Percentiles rank a stretch among this genome's conserved stretches.
Evolutionary conservation across 2,329 filamentous ascomycete genomes (phyloP).

Genomic region (Rutstroemia sp.): DNA sequence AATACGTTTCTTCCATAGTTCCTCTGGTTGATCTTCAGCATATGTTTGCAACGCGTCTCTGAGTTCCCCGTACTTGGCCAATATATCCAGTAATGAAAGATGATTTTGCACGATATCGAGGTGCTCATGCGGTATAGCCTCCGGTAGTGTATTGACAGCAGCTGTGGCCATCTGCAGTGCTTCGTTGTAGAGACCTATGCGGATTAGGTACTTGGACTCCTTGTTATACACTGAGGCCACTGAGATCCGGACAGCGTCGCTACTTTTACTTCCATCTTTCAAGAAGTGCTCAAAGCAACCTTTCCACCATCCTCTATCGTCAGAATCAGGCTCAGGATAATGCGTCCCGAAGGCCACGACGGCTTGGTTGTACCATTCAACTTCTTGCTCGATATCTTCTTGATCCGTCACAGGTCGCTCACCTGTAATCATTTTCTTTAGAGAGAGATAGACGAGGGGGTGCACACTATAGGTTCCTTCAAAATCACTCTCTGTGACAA

Average conservation of each 20-base stretch:
- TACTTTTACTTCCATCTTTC: slow-evolving; percentile 14
- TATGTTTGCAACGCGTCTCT: slow-evolving; percentile 15
- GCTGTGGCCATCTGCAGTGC: slow-evolving; percentile 19
- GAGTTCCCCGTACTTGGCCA: slow-evolving; percentile 21
- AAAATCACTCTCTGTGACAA: slow-evolving; percentile 9
- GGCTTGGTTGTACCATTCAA: slow-evolving; percentile 19
- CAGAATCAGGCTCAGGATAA: slow-evolving; percentile 17
- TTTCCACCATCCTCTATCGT: slow-evolving; percentile 22
- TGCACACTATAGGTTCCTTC: slow-evolving; percentile 21
- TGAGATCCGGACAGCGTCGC: slow-evolving; percentile 13
- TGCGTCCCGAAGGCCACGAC: slow-evolving; percentile 18
- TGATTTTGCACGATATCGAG: slow-evolving; percentile 18
- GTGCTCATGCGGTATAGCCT: slow-evolving; percentile 15
- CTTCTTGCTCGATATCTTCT: slow-evolving; percentile 14
- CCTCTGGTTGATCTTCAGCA: slow-evolving; percentile 11
- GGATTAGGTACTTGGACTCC: slow-evolving; percentile 19
- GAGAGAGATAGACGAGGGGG: slow-evolving; percentile 19
- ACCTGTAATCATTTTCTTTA: slow-evolving; percentile 13
- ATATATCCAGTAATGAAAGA: slow-evolving; percentile 14
- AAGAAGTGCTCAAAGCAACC: slow-evolving; percentile 19
- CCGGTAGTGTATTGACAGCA: slow-evolving; percentile 18
- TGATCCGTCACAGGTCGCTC: slow-evolving; percentile 11
- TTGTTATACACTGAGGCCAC: slow-evolving; percentile 19
- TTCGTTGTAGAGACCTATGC: slow-evolving; percentile 17
- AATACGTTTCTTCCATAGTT: slow-evolving; percentile 22